phyloP scores from a whole-genome alignment of 2,329 filamentous ascomycete species.

The Talaromyces sp. region DNA sequence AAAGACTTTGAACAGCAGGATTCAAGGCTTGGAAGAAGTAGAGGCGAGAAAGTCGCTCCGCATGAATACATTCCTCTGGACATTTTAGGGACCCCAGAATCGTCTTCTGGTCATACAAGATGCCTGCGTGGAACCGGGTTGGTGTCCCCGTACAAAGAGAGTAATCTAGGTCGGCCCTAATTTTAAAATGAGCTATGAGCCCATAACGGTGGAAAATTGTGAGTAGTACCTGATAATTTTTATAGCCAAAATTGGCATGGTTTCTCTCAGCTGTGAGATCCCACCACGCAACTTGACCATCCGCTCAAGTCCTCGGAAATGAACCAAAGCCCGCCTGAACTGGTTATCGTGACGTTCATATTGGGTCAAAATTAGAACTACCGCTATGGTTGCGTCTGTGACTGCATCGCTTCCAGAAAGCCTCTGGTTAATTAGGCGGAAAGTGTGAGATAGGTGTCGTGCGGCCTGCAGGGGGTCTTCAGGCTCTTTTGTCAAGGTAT shows the following conservation, averaged over 20 bases:
- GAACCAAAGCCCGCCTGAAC: conserved; percentile 3
- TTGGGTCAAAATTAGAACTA: conserved; percentile 10
- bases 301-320: conserved; percentile 8
- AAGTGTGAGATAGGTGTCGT: conserved; percentile 6
- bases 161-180: conserved; percentile 10
- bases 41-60: not conserved
- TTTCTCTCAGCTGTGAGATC: not conserved
- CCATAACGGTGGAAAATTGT: not conserved
- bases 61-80: not conserved
- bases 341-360: conserved; percentile 10
- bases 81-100: not conserved
- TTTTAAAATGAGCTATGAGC: not conserved
- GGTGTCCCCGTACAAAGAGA: conserved; percentile 8
- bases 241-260: conserved; percentile 2
- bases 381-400: conserved; percentile 6
- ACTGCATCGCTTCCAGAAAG: not conserved
- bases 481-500: not conserved
- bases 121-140: conserved; percentile 2
- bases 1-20: not conserved
- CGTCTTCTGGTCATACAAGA: not conserved
- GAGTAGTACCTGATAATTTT: conserved; percentile 6
- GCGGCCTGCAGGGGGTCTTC: not conserved
- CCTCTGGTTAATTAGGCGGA: conserved; percentile 9
- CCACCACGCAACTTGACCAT: conserved; percentile 8
- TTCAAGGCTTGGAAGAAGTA: not conserved